Evolutionary conservation across 2,329 filamentous ascomycete genomes (phyloP).

Genomic region (Raffaelea arxii): DNA sequence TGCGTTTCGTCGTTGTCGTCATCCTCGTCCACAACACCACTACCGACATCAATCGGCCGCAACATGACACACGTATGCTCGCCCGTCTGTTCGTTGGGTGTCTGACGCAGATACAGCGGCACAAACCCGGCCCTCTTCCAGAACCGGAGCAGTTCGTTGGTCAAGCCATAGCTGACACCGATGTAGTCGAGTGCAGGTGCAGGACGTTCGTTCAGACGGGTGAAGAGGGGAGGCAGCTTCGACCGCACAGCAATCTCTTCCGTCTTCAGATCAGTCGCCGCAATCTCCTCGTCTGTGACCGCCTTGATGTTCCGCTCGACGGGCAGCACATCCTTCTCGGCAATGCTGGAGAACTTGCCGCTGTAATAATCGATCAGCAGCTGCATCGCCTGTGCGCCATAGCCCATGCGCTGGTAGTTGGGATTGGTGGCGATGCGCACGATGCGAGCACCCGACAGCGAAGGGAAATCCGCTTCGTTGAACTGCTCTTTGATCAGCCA

Average conservation of each 20-base stretch:
- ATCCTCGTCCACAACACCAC: too few species aligned
- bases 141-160: constrained; percentile 80
- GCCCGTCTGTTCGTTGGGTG: constrained; percentile 88
- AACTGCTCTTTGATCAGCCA: constrained; percentile 98
- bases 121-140: constrained; percentile 85
- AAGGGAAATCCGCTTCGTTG: constrained; percentile 93
- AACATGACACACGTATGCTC: constrained; percentile 99
- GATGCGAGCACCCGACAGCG: constrained; percentile 80
- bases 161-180: constrained; percentile 91
- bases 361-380: constrained; percentile 90
- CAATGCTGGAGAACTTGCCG: constrained; percentile 74
- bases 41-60: constrained; percentile 50
- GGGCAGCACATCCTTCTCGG: constrained; percentile 18
- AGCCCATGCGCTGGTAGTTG: constrained; percentile 86
- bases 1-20: not conserved
- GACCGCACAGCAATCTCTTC: constrained; percentile 88
- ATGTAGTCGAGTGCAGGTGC: constrained; percentile 81
- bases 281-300: constrained; percentile 73
- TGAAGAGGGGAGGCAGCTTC: constrained; percentile 88
- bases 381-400: constrained; percentile 79
- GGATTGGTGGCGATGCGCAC: constrained; percentile 96
- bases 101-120: constrained; percentile 89
- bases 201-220: constrained; percentile 73
- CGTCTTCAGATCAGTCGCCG: constrained; percentile 64
- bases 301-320: constrained; percentile 60